Conservation (phyloP, 495 filamentous ascomycete species). For the Penicillium samsonianum region DNA sequence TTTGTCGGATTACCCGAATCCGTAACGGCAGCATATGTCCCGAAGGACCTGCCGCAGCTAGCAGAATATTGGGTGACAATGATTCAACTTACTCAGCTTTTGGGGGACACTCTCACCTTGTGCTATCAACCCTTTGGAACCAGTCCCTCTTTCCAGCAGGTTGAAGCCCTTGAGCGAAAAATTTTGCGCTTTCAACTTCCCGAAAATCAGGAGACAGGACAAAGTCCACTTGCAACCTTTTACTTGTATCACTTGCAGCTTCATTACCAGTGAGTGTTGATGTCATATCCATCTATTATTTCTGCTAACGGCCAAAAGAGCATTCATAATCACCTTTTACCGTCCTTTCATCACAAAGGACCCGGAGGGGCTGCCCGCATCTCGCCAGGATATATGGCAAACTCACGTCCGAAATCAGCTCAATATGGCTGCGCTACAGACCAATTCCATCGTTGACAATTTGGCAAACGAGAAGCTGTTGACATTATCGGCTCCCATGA, state of each 20-base stretch:
- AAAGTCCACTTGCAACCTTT: conserved; percentile 23
- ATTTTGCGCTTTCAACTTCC: conserved; percentile 23
- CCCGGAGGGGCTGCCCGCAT: conserved; percentile 23
- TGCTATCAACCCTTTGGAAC: conserved; percentile 22
- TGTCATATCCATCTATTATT: neutral
- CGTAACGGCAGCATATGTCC: conserved; percentile 16
- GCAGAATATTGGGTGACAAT: conserved; percentile 34
- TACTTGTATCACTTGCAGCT: conserved; percentile 35
- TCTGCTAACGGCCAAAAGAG: conserved; percentile 21
- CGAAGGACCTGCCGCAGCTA: conserved; percentile 25
- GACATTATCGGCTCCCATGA: conserved; percentile 25
- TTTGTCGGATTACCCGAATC: conserved; percentile 14
- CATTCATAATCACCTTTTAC: conserved; percentile 34
- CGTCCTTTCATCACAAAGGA: conserved; percentile 21
- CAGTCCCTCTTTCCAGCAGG: conserved; percentile 16
- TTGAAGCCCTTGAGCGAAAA: conserved; percentile 28
- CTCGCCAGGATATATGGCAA: conserved; percentile 16
- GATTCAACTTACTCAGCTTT: conserved; percentile 29
- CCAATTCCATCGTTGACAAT: conserved; percentile 10
- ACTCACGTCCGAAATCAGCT: conserved; percentile 3
- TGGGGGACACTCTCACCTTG: conserved; percentile 28
- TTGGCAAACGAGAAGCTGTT: conserved; percentile 5
- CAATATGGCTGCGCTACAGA: conserved; percentile 5
- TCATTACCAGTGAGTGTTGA: conserved; percentile 34
- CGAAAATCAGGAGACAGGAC: conserved; percentile 17